These are phyloP conservation scores for Peronosclerospora sorghi DNA, from an alignment of 352 stramenopile genomes.

Conservation along the genomic window DNA sequence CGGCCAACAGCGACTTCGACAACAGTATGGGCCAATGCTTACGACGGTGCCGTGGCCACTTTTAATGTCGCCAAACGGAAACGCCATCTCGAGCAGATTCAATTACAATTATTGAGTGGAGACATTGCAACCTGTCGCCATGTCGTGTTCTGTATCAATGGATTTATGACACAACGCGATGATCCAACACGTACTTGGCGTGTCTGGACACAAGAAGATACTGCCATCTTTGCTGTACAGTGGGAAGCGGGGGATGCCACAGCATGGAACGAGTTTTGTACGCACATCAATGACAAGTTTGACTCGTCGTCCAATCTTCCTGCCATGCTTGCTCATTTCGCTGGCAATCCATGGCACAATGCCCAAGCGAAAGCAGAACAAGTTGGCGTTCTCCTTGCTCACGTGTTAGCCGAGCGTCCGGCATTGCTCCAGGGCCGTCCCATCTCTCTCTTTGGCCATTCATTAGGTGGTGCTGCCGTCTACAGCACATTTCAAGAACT, in stretches of 20 bases:
- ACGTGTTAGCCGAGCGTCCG: constrained; percentile 43
- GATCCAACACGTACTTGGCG: constrained; percentile 59
- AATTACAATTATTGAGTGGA: constrained; percentile 54
- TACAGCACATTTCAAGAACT: constrained; percentile 65
- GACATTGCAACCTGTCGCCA: constrained; percentile 42
- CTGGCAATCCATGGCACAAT: constrained; percentile 76
- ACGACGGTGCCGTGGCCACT: constrained; percentile 60
- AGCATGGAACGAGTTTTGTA: constrained; percentile 72
- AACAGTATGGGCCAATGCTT: constrained; percentile 57
- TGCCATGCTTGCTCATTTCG: constrained; percentile 62
- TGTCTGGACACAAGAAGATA: constrained; percentile 26
- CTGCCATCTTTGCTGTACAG: constrained; percentile 55
- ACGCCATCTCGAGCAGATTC: constrained; percentile 51
- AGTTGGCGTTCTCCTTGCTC: constrained; percentile 59
- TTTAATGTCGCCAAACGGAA: constrained; percentile 61
- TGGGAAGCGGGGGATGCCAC: constrained; percentile 68
- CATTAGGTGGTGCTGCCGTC: constrained; percentile 63
- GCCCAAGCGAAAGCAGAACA: constrained; percentile 72
- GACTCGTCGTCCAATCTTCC: constrained; percentile 19
- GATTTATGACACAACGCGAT: constrained; percentile 76
- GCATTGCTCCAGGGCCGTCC: constrained; percentile 38
- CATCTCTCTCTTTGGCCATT: constrained; percentile 71
- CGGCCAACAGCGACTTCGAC: constrained; percentile 11
- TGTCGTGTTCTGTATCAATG: constrained; percentile 73
- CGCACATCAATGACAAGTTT: constrained; percentile 59